Conservation (phyloP, 2,329 filamentous ascomycete genomes). For the Didymellaceae sp. region DNA sequence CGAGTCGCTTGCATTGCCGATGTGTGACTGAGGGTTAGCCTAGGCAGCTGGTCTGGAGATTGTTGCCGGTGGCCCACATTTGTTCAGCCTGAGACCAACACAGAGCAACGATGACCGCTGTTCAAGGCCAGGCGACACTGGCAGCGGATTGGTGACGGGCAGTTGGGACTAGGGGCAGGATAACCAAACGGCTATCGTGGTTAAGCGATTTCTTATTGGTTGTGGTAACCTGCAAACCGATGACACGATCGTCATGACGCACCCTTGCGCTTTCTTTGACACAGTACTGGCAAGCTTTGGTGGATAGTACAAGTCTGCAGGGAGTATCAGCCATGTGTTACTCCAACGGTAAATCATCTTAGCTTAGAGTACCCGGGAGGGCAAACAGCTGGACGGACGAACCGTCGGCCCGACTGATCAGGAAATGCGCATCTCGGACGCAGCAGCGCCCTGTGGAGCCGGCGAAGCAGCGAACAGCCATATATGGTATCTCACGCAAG, state of each 20-base stretch:
- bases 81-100: neutral
- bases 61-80: neutral
- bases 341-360: no score
- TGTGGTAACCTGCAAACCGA: no score
- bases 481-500: neutral
- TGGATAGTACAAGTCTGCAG: no score
- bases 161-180: no score
- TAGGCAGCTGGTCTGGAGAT: neutral
- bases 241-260: no score
- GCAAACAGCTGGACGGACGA: neutral
- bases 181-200: no score
- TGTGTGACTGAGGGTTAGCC: neutral
- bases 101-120: neutral
- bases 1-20: neutral
- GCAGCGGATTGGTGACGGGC: no score
- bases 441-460: neutral
- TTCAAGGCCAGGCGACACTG: neutral
- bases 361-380: no score
- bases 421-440: neutral
- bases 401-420: conserved; percentile 1
- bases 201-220: no score
- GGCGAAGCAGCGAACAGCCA: neutral
- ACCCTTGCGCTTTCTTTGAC: no score
- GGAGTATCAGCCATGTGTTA: no score
- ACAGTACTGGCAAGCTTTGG: no score